Evolutionary conservation across 768 basidiomycete genomes (phyloP).

Genomic region (Zangia roseola): DNA sequence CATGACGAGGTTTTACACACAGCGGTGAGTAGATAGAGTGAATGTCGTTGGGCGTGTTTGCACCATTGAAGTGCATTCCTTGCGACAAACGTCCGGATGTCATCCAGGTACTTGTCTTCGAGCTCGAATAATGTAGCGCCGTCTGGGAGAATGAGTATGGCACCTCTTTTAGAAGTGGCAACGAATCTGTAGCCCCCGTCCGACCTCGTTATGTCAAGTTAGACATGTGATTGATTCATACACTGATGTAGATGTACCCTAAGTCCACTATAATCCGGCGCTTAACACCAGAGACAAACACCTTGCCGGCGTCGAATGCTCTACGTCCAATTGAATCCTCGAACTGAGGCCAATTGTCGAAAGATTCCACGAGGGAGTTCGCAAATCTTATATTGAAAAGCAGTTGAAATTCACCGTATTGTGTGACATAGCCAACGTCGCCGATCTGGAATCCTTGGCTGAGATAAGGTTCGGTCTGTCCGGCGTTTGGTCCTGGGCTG

Average conservation of each 20-base stretch:
- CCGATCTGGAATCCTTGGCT: no score
- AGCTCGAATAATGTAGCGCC: constrained; percentile 22
- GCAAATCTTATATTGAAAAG: constrained; percentile 38
- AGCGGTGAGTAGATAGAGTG: constrained; percentile 30
- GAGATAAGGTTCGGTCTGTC: constrained; percentile 21
- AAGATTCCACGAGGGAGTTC: no score
- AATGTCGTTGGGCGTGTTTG: constrained; percentile 10
- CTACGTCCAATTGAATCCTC: no score
- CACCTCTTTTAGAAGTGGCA: constrained; percentile 15
- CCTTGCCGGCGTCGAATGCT: no score
- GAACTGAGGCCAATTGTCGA: no score
- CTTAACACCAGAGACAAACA: no score
- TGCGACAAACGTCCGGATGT: constrained; percentile 19
- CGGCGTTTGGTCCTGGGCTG: constrained; percentile 24
- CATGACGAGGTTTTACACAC: constrained; percentile 25
- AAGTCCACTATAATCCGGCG: no score
- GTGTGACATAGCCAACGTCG: constrained; percentile 31
- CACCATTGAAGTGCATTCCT: constrained; percentile 25
- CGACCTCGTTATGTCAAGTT: background rate
- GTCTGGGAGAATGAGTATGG: constrained; percentile 29
- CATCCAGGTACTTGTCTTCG: no score
- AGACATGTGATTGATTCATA: no score
- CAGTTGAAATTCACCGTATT: constrained; percentile 27
- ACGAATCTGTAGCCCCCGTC: constrained; percentile 1
- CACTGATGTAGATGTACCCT: no score